A percentile compares a stretch with the other conserved stretches of the same genome.
phyloP scores from a whole-genome alignment of 805 yeast species.

The Starmerella kuoi region DNA sequence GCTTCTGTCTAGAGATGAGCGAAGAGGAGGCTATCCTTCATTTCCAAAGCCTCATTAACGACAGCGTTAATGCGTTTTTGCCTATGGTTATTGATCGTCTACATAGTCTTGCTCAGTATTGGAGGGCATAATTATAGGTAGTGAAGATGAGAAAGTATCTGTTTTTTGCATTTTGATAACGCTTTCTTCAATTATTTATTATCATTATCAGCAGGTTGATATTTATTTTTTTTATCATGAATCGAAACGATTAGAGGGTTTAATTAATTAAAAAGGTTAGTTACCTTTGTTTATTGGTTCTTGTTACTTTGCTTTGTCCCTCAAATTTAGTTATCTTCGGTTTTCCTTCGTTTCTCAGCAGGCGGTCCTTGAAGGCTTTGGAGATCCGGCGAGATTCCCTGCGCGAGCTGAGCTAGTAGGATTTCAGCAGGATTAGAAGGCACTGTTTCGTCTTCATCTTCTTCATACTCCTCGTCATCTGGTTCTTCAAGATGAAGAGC shows the following conservation, averaged over 20 bases:
- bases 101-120: conserved; percentile 92
- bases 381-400: neutral
- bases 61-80: conserved; percentile 81
- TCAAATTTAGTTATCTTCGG: no score
- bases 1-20: conserved; percentile 81
- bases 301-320: no score
- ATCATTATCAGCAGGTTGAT: neutral
- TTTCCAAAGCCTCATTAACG: conserved; percentile 87
- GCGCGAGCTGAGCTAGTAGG: conserved; percentile 1
- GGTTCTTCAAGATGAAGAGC: conserved; percentile 12
- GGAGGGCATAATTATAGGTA: conserved; percentile 79
- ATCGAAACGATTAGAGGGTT: no score
- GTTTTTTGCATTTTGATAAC: neutral
- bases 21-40: conserved; percentile 94
- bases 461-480: conserved; percentile 10
- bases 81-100: conserved; percentile 92
- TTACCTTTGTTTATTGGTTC: no score
- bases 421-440: conserved; percentile 2
- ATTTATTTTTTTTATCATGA: no score
- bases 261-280: no score
- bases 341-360: neutral
- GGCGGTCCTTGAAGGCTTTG: neutral
- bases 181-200: neutral
- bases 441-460: conserved; percentile 4
- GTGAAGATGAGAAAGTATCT: neutral